Percentiles rank a stretch among this genome's conserved stretches.
Evolutionary conservation across 2,329 filamentous ascomycete genomes (phyloP).

Genomic region (Lasiodiplodia citricola): DNA sequence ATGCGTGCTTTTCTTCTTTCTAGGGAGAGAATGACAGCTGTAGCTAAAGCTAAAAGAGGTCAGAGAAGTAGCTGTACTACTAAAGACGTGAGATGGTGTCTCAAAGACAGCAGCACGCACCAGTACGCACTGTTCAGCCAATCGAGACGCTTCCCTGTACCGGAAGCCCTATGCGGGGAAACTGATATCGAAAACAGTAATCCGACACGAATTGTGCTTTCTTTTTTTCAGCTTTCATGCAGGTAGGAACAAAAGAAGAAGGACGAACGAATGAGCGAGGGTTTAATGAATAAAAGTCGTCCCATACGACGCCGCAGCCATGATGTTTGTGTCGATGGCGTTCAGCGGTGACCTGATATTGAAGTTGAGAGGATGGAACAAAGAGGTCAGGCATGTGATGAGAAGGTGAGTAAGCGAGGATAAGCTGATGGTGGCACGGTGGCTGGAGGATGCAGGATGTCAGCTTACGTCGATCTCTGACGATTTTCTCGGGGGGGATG

Average conservation of each 20-base stretch:
- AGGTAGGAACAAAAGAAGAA: not conserved
- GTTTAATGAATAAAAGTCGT: not conserved
- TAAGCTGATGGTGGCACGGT: slow-evolving; percentile 11
- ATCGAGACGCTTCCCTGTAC: not conserved
- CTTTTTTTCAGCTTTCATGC: not conserved
- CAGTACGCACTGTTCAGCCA: no score
- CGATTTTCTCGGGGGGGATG: not conserved
- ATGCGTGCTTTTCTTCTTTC: no score
- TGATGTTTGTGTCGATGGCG: not conserved
- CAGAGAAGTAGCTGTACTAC: no score
- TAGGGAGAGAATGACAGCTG: no score
- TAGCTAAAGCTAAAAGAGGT: no score
- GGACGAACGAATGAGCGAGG: not conserved
- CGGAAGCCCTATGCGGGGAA: not conserved
- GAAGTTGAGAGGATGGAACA: not conserved
- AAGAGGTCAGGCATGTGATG: not conserved
- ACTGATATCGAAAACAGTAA: no score
- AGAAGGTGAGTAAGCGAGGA: not conserved
- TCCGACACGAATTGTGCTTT: not conserved
- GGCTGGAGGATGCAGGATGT: not conserved
- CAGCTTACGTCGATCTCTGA: slow-evolving; percentile 19
- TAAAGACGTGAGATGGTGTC: no score
- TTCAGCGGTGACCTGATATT: not conserved
- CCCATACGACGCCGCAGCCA: not conserved
- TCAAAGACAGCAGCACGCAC: no score